phyloP scores from a whole-genome alignment of 805 yeast species.

The Candida sanyiensis region DNA sequence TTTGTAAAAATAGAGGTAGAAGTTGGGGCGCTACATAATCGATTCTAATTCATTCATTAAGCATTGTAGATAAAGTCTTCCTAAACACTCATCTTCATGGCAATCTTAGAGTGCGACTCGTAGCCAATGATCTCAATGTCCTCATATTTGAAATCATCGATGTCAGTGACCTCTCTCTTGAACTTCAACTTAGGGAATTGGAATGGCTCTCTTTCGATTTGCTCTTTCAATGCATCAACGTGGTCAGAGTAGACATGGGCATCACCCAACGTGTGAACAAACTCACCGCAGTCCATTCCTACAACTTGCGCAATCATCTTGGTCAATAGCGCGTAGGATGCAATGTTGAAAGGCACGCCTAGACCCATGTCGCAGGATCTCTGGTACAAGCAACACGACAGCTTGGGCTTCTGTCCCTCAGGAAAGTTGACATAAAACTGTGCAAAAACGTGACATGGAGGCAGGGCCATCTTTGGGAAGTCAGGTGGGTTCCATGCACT shows the following conservation, averaged over 20 bases:
- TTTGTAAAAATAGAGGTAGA: slow-evolving; percentile 8
- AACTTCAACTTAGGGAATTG: slow-evolving; percentile 75
- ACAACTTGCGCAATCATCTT: slow-evolving; percentile 95
- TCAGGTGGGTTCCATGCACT: slow-evolving; percentile 99
- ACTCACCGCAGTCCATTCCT: slow-evolving; percentile 92
- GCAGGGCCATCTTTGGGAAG: slow-evolving; percentile 88
- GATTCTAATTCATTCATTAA: too few relatives aligned
- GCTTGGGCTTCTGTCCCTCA: slow-evolving; percentile 50
- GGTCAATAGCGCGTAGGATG: slow-evolving; percentile 89
- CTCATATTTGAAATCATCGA: slow-evolving; percentile 84
- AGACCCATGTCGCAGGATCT: slow-evolving; percentile 99
- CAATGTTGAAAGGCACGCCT: slow-evolving; percentile 98
- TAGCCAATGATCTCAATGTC: slow-evolving; percentile 81
- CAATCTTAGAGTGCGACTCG: slow-evolving; percentile 75
- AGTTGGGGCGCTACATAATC: too few relatives aligned
- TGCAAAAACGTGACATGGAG: slow-evolving; percentile 96
- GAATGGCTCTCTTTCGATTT: slow-evolving; percentile 68
- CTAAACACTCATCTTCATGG: slow-evolving; percentile 96
- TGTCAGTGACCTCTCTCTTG: slow-evolving; percentile 57
- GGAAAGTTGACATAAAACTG: slow-evolving; percentile 93
- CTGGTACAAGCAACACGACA: slow-evolving; percentile 88
- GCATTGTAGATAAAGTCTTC: not conserved
- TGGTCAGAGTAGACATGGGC: slow-evolving; percentile 94
- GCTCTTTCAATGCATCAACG: slow-evolving; percentile 82
- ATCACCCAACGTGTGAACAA: slow-evolving; percentile 93